Base-by-base conservation (phyloP, 371 early-diverging fungal genomes). In the Mucor racemosus region DNA sequence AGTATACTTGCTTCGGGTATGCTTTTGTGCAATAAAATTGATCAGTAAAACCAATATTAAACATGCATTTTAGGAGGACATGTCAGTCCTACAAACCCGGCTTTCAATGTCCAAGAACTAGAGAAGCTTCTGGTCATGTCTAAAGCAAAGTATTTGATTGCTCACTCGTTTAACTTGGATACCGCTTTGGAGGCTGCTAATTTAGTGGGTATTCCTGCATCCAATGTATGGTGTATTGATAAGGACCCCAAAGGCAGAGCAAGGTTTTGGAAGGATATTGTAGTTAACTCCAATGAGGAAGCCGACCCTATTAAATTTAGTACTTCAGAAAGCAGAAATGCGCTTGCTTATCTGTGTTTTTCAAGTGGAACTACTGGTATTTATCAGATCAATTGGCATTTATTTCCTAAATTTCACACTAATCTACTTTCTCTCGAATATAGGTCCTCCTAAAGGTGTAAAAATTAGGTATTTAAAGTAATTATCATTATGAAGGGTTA, bases 61-160 rank as follows among this genome's bases (percentile, higher is more conserved):
- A 19, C 10, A 10, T 17, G 48, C 3, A 41, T 17, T 66, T 67
- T 78, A 46, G 93, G 92, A 19, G 90, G 90, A 11, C 68, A 86
- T 21, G 66, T 87, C 33, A 79, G 88, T 8, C 81, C 87, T 63
- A 84, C 74, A 72, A 58, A 58, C n/a, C 65, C 65, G 1, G 35
- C 42, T 9, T 90, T 48, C 9, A 66, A 82, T 6, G 76, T 77
- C 11, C 79, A 84, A 48, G 91, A 91, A 66, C 73, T 92, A 13
- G 84, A 86, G 10, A 81, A 81, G 68, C 88, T 91, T 62, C 71
- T 94, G 60, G 60, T 72, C 11, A 86, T 91, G 64, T 79, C 89
- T 10, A 78, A 78, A 13, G 89, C 91, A 7, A 78, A 76, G 15
- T 58, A 60, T 13, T 11, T 72, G 0, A 65, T 74, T 54, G 66